Conservation (phyloP, 371 early-diverging fungal species). For the Mucor indicus region DNA sequence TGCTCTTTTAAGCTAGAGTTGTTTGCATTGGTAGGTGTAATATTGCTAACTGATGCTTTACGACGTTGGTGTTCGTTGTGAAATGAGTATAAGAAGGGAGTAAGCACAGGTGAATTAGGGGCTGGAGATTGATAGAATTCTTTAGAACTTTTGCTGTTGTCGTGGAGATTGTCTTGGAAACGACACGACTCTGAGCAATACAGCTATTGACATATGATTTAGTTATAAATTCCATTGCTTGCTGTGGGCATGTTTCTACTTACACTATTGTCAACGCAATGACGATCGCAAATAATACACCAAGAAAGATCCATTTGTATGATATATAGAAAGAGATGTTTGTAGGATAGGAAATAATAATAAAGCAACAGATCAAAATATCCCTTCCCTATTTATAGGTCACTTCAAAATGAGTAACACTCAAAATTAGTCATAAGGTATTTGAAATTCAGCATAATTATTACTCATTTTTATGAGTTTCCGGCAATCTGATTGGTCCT, state of each 20-base stretch:
- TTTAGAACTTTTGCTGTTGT: not conserved
- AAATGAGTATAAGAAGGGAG: constrained; percentile 16
- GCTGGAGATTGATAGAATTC: constrained; percentile 3
- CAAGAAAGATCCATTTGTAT: constrained; percentile 34
- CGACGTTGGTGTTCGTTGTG: constrained; percentile 11
- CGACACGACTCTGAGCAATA: constrained; percentile 31
- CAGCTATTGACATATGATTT: constrained; percentile 2
- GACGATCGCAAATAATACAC: constrained; percentile 38
- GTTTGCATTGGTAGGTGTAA: constrained; percentile 1
- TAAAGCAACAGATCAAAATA: not conserved
- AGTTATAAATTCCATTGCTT: not conserved
- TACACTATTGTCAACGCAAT: constrained; percentile 29
- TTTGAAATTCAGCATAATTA: not conserved
- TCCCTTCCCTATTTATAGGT: not conserved
- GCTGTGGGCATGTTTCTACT: not conserved
- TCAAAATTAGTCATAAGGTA: not conserved
- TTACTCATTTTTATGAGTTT: no score
- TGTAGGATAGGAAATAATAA: not conserved
- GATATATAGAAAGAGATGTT: not conserved
- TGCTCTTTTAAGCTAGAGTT: constrained; percentile 3
- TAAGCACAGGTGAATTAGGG: constrained; percentile 13
- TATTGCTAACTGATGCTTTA: constrained; percentile 5
- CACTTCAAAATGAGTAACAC: not conserved
- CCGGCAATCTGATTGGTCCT: no score
- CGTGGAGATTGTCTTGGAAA: constrained; percentile 3